Evolutionary conservation across 1,284 basidiomycete species (phyloP), one percentile per base, ranked within the genome.

Genomic region (Ceratobasidium sp.): DNA sequence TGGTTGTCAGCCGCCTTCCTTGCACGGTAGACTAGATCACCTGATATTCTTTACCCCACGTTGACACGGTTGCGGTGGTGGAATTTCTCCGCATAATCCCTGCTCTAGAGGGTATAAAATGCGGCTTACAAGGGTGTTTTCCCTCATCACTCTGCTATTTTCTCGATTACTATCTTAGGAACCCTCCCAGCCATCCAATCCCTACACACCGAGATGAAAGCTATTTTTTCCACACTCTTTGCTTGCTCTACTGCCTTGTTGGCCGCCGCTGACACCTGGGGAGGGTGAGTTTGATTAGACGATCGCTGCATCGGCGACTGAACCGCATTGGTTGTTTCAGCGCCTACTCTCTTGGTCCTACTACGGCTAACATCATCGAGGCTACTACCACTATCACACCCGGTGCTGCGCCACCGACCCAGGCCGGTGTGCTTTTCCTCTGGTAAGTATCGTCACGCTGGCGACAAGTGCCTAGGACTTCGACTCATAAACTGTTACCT

Each of bases 261-360:
- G 25, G 64, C 64, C 29, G 43, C 45, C 8, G 64, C 64, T n/a
- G 64, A 67, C 50, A 53, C 64, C 7, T 67, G 64, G 64, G 64
- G 64, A 67, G 64, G 64, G 64, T 67, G 32, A 35, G 64, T 42
- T 15, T 20, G 12, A 6, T 34, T 15, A 38, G 5, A n/a, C 22
- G 6, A n/a, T n/a, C n/a, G n/a, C n/a, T n/a, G n/a, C n/a, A n/a
- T n/a, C n/a, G 29, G 15, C 27, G 25, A 40, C n/a, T 17, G 32
- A n/a, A 7, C 5, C 13, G 12, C 27, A 47, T 49, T n/a, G 13
- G 55, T 17, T 57, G 31, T 20, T 40, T 53, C 32, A 67, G 64
- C 25, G 49, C 64, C 12, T 67, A 67, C 25, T 67, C 64, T n/a
- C 34, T 67, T 20, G 64, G 64, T 15, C 64, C 64, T 7, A 20